Base-by-base conservation (phyloP, 2,329 filamentous ascomycete genomes). In the Dactylellina cionopaga region DNA sequence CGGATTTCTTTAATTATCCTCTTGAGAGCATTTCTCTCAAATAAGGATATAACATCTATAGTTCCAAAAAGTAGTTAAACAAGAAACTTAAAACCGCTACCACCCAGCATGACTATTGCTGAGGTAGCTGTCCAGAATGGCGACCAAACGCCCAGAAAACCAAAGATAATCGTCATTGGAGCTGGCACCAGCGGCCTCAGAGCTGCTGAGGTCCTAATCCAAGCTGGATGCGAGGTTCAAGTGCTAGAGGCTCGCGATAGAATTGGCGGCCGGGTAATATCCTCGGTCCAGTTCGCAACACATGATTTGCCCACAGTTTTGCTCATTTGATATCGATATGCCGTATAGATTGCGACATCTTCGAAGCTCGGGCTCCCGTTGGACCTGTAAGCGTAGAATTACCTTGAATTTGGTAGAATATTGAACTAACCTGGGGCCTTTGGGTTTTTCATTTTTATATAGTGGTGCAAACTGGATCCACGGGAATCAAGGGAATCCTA, bases 401-500 rank as follows among this genome's bases (percentile, higher is more conserved):
- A 6, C 13, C 31, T 58, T 33, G 17, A 11, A 17, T 29, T 2
- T 19, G n/a, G n/a, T n/a, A n/a, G n/a, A n/a, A n/a, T n/a, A n/a
- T n/a, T n/a, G n/a, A n/a, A n/a, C n/a, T n/a, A n/a, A n/a, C n/a
- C n/a, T n/a, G n/a, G n/a, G 31, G 41, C 37, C 13, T 27, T n/a
- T 43, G 31, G 5, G 11, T 41, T 66, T 24, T 33, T 69, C 17
- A 41, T 25, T 27, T 73, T 17, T 75, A 22, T 46, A 52, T 52
- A 86, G 84, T 29, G 90, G 90, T 0, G 88, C 90, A n/a, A 92
- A 92, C 76, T 92, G 90, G 90, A 91, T 92, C 55, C 90, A 92
- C 71, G 90, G 90, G 31, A 91, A 88, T 4, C 82, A 86, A 0
- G 83, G 88, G 74, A 92, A 92, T 77, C 88, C 90, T 0, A 90